Conservation (phyloP, 2,329 filamentous ascomycete genomes). For the Penicillium sp. region DNA sequence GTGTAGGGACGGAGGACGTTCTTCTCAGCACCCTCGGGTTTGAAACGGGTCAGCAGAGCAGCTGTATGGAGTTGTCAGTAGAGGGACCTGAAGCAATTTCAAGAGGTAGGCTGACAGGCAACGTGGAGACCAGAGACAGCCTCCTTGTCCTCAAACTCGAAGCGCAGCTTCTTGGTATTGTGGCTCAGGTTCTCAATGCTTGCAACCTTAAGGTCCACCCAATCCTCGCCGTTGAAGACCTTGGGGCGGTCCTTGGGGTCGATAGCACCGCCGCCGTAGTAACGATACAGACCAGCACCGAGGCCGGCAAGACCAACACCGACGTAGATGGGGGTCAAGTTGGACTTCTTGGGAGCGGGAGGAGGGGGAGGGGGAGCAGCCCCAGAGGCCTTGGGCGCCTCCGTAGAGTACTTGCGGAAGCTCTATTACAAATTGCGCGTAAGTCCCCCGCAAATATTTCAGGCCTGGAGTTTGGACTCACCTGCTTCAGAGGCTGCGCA, state of each 20-base stretch:
- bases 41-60: conserved; percentile 87
- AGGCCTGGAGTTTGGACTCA: conserved; percentile 39
- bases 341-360: conserved; percentile 47
- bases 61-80: conserved; percentile 39
- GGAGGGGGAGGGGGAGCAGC: conserved; percentile 5
- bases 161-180: conserved; percentile 92
- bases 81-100: not conserved
- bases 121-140: conserved; percentile 78
- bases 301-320: conserved; percentile 39
- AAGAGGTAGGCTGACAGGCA: conserved; percentile 57
- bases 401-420: conserved; percentile 71
- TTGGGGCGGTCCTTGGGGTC: conserved; percentile 43
- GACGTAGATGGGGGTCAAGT: conserved; percentile 59
- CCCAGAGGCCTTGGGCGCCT: conserved; percentile 40
- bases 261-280: conserved; percentile 28
- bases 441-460: not conserved
- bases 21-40: conserved; percentile 79
- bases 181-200: conserved; percentile 79
- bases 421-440: conserved; percentile 45
- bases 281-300: conserved; percentile 59
- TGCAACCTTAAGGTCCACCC: conserved; percentile 75
- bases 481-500: conserved; percentile 64
- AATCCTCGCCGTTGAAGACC: conserved; percentile 81
- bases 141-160: conserved; percentile 80
- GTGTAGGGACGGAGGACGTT: conserved; percentile 89